Base-by-base conservation (phyloP, 78 protist genomes). In the Salpingoeca rosetta region DNA sequence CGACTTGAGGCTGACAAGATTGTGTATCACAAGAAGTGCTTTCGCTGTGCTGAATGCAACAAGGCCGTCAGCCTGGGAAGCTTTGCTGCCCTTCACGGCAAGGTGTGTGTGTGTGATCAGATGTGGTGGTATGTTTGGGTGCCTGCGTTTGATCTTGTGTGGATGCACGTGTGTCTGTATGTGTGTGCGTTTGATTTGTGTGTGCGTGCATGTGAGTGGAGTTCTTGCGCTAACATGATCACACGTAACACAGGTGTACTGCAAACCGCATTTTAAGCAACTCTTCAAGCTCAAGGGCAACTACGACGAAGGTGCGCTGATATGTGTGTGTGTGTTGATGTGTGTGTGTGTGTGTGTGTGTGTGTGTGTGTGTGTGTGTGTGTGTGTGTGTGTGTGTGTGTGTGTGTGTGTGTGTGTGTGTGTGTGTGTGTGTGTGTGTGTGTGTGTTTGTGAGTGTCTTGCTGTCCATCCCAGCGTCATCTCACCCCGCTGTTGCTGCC, bases 201-300 rank as follows among this genome's bases (percentile, higher is more conserved):
- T n/a, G n/a, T n/a, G 22, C 65, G 57, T 0, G n/a, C 44, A 25
- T 11, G 31, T 72, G 17, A 24, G 0, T 0, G 25, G 44, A 24
- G 22, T 10, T 28, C 38, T 0, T 24, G 43, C 65, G 31, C 31
- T 10, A 44, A 43, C 27, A n/a, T 79, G 28, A 79, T 28, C 25
- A 26, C 73, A 25, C 28, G 0, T 35, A 79, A 26, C 27, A 26
- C 43, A 28, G 40, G 11, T 22, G 38, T 88, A 82, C 76, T 87
- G 90, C 82, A 88, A 88, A 44, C 88, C 88, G 36, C 90, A 88
- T 65, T 88, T 88, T 77, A 88, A 82, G 83, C 40, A 83, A n/a
- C 81, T 88, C 10, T 88, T 88, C 86, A 57, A 43, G 40, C 51
- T 74, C 43, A 84, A 88, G 83, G 90, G 90, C 72, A 88, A 88